phyloP scores from a whole-genome alignment of 1,284 basidiomycete species.

The Boletus subluridellus region DNA sequence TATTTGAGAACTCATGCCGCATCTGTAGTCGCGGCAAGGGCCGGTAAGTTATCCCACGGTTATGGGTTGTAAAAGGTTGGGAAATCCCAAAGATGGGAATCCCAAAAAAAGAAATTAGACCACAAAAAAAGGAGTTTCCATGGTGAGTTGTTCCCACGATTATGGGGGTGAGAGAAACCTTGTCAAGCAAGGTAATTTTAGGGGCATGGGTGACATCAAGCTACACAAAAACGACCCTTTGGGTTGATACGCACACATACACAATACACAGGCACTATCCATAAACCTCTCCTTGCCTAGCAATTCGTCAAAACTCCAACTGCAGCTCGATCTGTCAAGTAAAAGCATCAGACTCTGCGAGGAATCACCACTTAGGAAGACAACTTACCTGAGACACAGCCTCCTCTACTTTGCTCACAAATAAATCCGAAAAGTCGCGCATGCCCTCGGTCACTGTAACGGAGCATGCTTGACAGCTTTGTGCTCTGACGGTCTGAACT shows the following conservation, averaged over 20 bases:
- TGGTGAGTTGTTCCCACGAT: no score
- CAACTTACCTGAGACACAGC: slow-evolving; percentile 6
- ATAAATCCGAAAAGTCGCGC: slow-evolving; percentile 16
- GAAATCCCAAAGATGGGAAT: no score
- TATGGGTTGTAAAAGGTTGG: no score
- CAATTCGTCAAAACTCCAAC: neutral
- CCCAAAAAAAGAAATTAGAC: no score
- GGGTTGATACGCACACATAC: neutral
- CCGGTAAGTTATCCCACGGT: no score
- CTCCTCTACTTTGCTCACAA: slow-evolving; percentile 19
- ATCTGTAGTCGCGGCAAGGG: no score
- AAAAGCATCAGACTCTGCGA: neutral
- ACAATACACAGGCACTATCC: no score
- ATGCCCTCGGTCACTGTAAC: slow-evolving; percentile 8
- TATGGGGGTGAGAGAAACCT: no score
- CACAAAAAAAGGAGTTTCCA: neutral
- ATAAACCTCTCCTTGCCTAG: neutral
- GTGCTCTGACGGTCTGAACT: neutral
- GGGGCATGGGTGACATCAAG: no score
- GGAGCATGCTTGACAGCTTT: slow-evolving; percentile 7
- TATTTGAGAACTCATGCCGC: no score
- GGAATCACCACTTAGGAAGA: no score
- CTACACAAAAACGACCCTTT: neutral
- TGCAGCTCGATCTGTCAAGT: neutral
- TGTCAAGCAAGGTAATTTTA: neutral